Evolutionary conservation across 306 rosid genomes (phyloP), one percentile per base, ranked within the genome.

Genomic region (Medicago arabica): DNA sequence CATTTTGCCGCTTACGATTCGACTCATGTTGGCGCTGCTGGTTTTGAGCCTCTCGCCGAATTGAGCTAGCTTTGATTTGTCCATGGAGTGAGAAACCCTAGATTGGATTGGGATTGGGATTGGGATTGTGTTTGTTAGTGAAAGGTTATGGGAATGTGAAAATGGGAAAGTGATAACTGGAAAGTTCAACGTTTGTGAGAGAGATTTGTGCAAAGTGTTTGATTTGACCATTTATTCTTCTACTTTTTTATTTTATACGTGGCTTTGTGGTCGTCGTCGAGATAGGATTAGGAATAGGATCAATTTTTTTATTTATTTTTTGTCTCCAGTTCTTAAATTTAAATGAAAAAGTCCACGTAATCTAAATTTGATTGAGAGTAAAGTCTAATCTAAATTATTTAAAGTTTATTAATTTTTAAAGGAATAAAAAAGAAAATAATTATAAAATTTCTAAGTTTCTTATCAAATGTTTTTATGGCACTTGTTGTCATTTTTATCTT

Each of bases 11-110:
- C 85, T 86, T 5, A 91, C 89, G 36, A 89, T 78, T 16, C 97
- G 81, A 12, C 91, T 86, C 95, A 91, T 86, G 71, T 91, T 92
- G 63, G 92, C 91, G 58, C 97, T 94, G 46, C 92, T 84, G 4
- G 83, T 87, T 83, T 86, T 88, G 68, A 92, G 83, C 81, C 72
- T 89, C 84, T 89, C 97, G 0, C 97, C 91, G 67, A 86, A 69
- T 21, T 86, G 87, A 21, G 83, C 79, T 47, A 85, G 85, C 16
- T 89, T 92, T 71, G 82, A 81, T 87, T 81, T 87, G 67, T 92
- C 97, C 97, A 91, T 9, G 23, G 58, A 46, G 17, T 12, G 39
- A 15, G 62, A 21, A 55, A 71, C 44, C 72, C 58, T 28, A 49
- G 64, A 58, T 39, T 3, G 46, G 59, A 47, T 28, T 28, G 4